A percentile compares a stretch with the other conserved stretches of the same genome.
phyloP scores from a whole-genome alignment of 805 yeast genomes.

The Starmerella cellae region DNA sequence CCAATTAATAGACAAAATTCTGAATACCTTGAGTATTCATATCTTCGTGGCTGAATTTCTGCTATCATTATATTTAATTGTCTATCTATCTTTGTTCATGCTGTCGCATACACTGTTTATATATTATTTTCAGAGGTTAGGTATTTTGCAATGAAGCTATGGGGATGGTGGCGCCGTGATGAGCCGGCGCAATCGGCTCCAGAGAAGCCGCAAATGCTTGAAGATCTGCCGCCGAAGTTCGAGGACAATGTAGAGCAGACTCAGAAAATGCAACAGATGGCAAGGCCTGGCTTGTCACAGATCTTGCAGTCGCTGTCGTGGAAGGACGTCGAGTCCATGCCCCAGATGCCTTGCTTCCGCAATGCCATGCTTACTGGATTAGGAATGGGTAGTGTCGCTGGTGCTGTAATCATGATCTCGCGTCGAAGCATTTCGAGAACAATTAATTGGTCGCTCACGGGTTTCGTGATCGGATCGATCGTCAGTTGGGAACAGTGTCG shows the following conservation, averaged over 20 bases:
- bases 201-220: slow-evolving; percentile 18
- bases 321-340: slow-evolving; percentile 26
- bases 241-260: slow-evolving; percentile 21
- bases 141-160: slow-evolving; percentile 18
- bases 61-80: too few relatives aligned
- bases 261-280: slow-evolving; percentile 10
- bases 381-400: slow-evolving; percentile 25
- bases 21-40: too few relatives aligned
- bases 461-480: slow-evolving; percentile 62
- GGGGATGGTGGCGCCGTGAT: slow-evolving; percentile 23
- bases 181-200: neutral
- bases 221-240: slow-evolving; percentile 25
- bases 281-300: slow-evolving; percentile 17
- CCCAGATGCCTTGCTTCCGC: slow-evolving; percentile 29
- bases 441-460: slow-evolving; percentile 72
- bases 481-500: slow-evolving; percentile 93
- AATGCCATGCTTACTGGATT: slow-evolving; percentile 28
- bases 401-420: slow-evolving; percentile 23
- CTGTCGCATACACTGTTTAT: too few relatives aligned
- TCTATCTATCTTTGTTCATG: too few relatives aligned
- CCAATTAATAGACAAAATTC: too few relatives aligned
- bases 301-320: slow-evolving; percentile 18
- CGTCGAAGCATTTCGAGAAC: slow-evolving; percentile 33
- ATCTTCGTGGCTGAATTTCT: too few relatives aligned
- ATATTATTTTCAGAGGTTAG: too few relatives aligned